Evolutionary conservation across 164 flowering plant genomes (phyloP).

Genomic region (Litsea cubeba): DNA sequence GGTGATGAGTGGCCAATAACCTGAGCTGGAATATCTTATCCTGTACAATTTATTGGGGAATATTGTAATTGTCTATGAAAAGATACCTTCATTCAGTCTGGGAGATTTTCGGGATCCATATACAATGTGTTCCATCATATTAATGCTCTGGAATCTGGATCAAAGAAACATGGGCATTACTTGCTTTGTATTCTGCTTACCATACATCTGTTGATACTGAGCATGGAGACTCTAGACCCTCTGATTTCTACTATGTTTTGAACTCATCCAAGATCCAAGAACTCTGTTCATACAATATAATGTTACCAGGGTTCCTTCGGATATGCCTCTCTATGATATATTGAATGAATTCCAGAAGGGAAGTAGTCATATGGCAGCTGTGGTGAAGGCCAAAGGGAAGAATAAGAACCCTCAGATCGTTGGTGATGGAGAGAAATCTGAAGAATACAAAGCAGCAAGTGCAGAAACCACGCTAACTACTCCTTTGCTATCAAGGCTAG

Average conservation of each 20-base stretch:
- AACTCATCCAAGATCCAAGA: background rate
- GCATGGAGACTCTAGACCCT: background rate
- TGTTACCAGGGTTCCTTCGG: constrained; percentile 70
- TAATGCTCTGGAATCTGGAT: background rate
- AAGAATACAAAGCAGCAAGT: constrained; percentile 16
- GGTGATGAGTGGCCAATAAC: background rate
- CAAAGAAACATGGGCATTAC: no score
- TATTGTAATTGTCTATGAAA: no score
- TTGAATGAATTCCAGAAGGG: constrained; percentile 99
- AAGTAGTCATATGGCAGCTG: constrained; percentile 99
- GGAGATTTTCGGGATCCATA: background rate
- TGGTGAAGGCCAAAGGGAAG: constrained; percentile 55
- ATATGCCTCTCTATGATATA: constrained; percentile 85
- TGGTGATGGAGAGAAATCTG: constrained; percentile 18
- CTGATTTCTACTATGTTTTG: background rate
- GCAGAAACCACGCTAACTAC: background rate
- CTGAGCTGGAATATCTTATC: background rate
- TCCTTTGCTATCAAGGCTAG: background rate
- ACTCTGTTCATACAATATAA: background rate
- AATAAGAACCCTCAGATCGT: constrained; percentile 31
- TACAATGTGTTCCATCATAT: background rate
- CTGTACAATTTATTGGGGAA: background rate
- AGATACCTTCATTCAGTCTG: no score
- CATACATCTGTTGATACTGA: background rate
- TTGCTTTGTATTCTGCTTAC: no score